phyloP scores from a whole-genome alignment of 768 basidiomycete genomes.

The Lentinula lateritia region DNA sequence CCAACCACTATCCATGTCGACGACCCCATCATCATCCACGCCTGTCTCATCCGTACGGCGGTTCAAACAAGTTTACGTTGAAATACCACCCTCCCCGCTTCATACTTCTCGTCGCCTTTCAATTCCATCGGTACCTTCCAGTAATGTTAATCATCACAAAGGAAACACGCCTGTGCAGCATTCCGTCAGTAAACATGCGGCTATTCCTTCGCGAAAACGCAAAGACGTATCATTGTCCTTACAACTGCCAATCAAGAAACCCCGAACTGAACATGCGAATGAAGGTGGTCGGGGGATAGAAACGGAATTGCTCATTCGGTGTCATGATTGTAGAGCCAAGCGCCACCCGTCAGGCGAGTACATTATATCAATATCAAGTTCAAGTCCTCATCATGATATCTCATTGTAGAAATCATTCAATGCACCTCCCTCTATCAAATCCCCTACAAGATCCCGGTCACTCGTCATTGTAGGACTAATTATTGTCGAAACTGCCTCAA shows the following conservation, averaged over 20 bases:
- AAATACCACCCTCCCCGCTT: slow-evolving; percentile 49
- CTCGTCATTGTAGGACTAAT: slow-evolving; percentile 47
- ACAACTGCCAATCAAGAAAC: slow-evolving; percentile 39
- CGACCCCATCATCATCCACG: slow-evolving; percentile 22
- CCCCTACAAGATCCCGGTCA: slow-evolving; percentile 16
- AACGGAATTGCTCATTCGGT: slow-evolving; percentile 44
- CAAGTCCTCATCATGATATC: background rate
- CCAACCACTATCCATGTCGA: slow-evolving; percentile 25
- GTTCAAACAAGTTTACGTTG: slow-evolving; percentile 48
- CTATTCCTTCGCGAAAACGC: background rate
- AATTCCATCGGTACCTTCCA: background rate
- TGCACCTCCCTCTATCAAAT: slow-evolving; percentile 27
- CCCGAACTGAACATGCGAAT: slow-evolving; percentile 12
- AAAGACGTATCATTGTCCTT: background rate
- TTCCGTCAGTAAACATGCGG: background rate
- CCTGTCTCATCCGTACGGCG: slow-evolving; percentile 22
- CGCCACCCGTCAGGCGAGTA: slow-evolving; percentile 44
- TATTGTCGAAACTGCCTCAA: slow-evolving; percentile 65
- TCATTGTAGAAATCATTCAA: slow-evolving; percentile 23
- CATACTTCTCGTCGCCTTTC: slow-evolving; percentile 14
- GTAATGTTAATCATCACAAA: slow-evolving; percentile 2
- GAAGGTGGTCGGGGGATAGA: slow-evolving; percentile 12
- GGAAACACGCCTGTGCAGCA: slow-evolving; percentile 8
- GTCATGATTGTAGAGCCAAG: slow-evolving; percentile 70
- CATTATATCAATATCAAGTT: background rate